Base-by-base conservation (phyloP, 2,329 filamentous ascomycete species). In the Fusarium algeriense region DNA sequence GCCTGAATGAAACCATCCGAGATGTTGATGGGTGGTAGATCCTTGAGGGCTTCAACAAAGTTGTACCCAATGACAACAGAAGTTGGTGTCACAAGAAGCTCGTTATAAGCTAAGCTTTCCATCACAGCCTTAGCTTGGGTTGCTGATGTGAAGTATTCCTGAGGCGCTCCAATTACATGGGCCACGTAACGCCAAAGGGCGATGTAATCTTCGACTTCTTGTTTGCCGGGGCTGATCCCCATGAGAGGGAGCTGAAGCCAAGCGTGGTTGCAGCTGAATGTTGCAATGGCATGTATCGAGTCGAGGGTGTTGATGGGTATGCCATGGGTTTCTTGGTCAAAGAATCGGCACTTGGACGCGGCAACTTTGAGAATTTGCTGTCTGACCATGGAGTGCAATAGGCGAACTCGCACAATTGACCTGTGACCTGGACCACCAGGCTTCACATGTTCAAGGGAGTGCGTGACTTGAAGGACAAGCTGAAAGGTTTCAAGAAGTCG, bases 261-360 rank as follows among this genome's bases (percentile, higher is more conserved):
- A 67, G 91, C 85, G 32, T 91, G 81, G 1, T 86, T 86, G 23
- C 86, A 85, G n/a, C 85, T 89, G 74, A 92, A 92, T 0, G 88
- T 89, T 11, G 84, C 83, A 64, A 92, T 89, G 1, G 90, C 91
- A 7, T 84, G 88, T 38, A 92, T 88, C 44, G 85, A 88, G 75
- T 92, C 90, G 1, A 92, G 82, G 38, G 89, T 87, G 67, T 90
- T 92, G 73, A 91, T 86, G 1, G 91, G 91, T 2, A 90, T 83
- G 2, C 91, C 91, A 74, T 84, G 87, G 52, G 85, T 82, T 23
- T 85, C 81, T 2, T 89, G 78, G 53, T 89, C 83, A 76, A 88
- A 92, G 78, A 92, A 92, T 7, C 84, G 84, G 19, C 52, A 58
- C 15, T 84, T 81, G 26, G 83, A 78, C 7, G 83, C 77, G 10